Evolutionary conservation across 306 rosid genomes (phyloP), one percentile per base, ranked within the genome.

Genomic region (Oemleria cerasiformis): DNA sequence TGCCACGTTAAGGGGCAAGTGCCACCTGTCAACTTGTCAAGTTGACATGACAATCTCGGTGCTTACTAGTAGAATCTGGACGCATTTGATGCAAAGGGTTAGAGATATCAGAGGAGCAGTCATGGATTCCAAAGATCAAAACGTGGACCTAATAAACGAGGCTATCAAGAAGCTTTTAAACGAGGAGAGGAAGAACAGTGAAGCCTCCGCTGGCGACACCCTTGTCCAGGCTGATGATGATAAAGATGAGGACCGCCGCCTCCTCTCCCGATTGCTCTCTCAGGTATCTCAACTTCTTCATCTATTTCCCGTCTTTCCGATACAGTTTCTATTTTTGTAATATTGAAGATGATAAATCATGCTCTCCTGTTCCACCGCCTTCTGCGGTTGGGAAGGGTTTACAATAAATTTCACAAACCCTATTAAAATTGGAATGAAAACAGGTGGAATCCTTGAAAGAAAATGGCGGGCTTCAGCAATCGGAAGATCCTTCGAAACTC

Each of bases 211-310:
- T 63, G 48, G 44, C 1, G 70, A 71, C 7, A 21, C 69, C 48
- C 17, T 7, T 38, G 11, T 38, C 34, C 72, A 51, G 53, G 60
- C 3, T 6, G 64, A 34, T 34, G 80, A 79, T 1, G 65, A 75
- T 42, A 71, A 78, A 38, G 79, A 73, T 16, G 86, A 81, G 10
- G 86, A 79, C 70, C 78, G 71, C 50, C 81, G 77, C 73, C 88
- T 84, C 72, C 94, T 88, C 69, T 71, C 83, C 65, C 78, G 83
- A 61, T 74, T 93, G 39, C 87, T 86, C 75, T 78, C 91, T 43
- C 81, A 94, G 96, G 96, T 88, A 40, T 68, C 39, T 53, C 63
- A 36, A 71, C 55, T 65, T 44, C 56, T 19, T 11, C 10, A 16
- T 40, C 2, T 43, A 8, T 57, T 17, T 45, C 38, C 19, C 38